Evolutionary conservation across 148 eudicot species (phyloP).

Genomic region (Rhododendron simsii): DNA sequence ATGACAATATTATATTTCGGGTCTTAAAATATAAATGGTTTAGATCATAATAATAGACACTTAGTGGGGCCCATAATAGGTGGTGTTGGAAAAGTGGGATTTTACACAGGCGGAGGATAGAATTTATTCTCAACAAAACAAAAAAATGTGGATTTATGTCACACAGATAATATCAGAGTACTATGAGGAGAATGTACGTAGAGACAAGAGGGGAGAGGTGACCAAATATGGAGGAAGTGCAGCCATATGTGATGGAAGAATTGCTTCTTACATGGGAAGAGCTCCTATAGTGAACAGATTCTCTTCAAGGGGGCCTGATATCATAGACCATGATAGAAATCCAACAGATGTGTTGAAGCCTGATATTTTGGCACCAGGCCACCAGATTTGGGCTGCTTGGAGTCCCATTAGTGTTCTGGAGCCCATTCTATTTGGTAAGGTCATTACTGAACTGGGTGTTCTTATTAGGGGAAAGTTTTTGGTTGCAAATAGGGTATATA

Average conservation of each 20-base stretch:
- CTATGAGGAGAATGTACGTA: slow-evolving; percentile 54
- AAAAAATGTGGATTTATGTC: neutral
- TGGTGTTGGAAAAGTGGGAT: too few species aligned
- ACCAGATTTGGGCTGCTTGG: slow-evolving; percentile 99
- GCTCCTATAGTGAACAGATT: slow-evolving; percentile 77
- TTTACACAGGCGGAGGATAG: too few species aligned
- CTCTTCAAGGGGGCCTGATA: slow-evolving; percentile 90
- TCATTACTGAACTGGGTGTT: neutral
- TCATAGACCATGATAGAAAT: slow-evolving; percentile 44
- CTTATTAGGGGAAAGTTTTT: too few species aligned
- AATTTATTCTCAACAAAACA: too few species aligned
- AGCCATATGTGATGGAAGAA: slow-evolving; percentile 79
- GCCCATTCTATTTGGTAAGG: slow-evolving; percentile 63
- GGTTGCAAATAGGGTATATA: too few species aligned
- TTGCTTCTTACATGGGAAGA: slow-evolving; percentile 48
- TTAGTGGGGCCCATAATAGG: too few species aligned
- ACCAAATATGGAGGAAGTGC: slow-evolving; percentile 52
- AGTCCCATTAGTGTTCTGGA: slow-evolving; percentile 71
- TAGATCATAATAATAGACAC: too few species aligned
- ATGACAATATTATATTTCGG: too few species aligned
- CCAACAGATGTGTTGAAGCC: slow-evolving; percentile 84
- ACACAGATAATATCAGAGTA: slow-evolving; percentile 54
- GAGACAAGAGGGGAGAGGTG: slow-evolving; percentile 43
- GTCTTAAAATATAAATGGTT: too few species aligned
- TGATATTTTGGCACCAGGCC: slow-evolving; percentile 86